Percentiles rank a stretch among this genome's conserved stretches.
Evolutionary conservation across 2,329 filamentous ascomycete species (phyloP).

Genomic region (Neonectria neomacrospora): DNA sequence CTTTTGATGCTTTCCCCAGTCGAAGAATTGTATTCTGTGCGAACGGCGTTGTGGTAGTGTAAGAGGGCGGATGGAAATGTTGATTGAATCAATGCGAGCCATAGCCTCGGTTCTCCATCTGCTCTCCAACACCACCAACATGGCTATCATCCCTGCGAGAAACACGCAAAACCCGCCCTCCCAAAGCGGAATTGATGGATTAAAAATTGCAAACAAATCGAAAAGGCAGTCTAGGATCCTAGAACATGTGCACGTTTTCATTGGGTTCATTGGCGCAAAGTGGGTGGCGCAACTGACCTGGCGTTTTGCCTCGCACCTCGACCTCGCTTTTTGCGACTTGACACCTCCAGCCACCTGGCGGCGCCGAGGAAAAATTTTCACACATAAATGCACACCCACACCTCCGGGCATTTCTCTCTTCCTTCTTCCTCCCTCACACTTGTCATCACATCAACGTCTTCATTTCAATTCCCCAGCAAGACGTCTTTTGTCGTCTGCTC

Average conservation of each 20-base stretch:
- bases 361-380: background rate
- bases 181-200: background rate
- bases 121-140: background rate
- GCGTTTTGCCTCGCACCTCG: background rate
- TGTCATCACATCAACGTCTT: conserved; percentile 1
- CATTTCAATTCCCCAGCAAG: background rate
- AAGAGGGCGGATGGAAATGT: background rate
- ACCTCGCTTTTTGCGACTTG: background rate
- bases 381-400: background rate
- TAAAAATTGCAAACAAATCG: background rate
- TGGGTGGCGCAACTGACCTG: background rate
- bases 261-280: background rate
- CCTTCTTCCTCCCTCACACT: background rate
- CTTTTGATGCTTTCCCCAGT: background rate
- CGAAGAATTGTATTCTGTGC: background rate
- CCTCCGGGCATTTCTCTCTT: background rate
- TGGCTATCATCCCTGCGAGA: background rate
- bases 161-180: background rate
- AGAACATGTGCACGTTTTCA: background rate
- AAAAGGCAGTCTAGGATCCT: too few relatives aligned
- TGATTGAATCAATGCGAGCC: background rate
- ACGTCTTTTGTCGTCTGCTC: background rate
- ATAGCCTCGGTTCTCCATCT: background rate
- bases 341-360: background rate
- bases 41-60: background rate